These are phyloP conservation scores for Botrytis paeoniae DNA, from an alignment of 2,329 filamentous ascomycete genomes.

Conservation along the genomic window DNA sequence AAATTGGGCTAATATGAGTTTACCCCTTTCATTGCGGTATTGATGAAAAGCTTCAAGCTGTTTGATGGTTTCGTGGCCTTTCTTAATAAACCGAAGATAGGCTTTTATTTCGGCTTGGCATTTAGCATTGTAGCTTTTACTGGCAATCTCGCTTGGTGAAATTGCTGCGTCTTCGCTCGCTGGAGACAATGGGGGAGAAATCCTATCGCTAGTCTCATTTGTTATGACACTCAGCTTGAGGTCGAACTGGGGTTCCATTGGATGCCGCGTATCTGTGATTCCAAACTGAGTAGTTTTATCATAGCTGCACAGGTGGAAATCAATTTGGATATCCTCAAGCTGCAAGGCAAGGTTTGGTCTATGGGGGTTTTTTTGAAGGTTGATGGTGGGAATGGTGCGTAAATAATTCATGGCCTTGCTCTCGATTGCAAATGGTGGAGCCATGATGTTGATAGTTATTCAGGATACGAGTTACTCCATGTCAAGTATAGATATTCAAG, in stretches of 20 bases:
- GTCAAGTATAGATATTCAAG: not conserved
- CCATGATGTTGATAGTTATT: not conserved
- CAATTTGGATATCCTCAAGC: not conserved
- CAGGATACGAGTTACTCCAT: not conserved
- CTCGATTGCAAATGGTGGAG: not conserved
- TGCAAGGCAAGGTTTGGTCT: not conserved
- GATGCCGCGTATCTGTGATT: not conserved
- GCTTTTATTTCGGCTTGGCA: not conserved
- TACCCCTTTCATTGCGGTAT: not conserved
- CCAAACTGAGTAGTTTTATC: not conserved
- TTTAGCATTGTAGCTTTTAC: slow-evolving; percentile 3
- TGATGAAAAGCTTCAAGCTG: slow-evolving; percentile 10
- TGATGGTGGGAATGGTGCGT: not conserved
- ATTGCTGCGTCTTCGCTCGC: not conserved
- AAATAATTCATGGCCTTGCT: not conserved
- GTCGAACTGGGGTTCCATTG: not conserved
- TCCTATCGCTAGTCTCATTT: not conserved
- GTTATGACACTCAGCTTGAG: not conserved
- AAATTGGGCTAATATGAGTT: not conserved
- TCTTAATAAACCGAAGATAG: slow-evolving; percentile 9
- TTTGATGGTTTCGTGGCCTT: not conserved
- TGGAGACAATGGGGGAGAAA: not conserved
- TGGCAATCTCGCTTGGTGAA: not conserved
- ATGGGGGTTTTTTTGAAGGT: not conserved
- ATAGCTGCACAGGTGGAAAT: not conserved